Base-by-base conservation (phyloP, 1,139 yeast genomes). In the Pichia kudriavzevii region DNA sequence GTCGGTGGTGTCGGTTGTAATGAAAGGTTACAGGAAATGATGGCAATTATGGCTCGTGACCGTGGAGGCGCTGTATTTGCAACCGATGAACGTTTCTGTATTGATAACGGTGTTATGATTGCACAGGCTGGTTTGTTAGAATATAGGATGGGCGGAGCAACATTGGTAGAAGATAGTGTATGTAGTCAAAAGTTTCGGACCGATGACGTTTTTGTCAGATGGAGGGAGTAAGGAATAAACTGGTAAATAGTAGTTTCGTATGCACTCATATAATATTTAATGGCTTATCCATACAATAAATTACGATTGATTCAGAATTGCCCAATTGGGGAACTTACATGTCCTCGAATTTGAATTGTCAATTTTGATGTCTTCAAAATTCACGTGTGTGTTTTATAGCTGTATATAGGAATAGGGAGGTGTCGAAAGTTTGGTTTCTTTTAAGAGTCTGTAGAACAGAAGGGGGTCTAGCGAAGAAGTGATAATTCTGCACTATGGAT, bases 1-100 rank as follows among this genome's bases (percentile, higher is more conserved):
- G 99, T 91, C 4, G 98, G 98, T 7, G 99, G 98, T 14, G 99
- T 91, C 12, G 99, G 99, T 0, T 85, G 95, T 47, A 91, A 91
- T 53, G 80, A 78, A 47, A 61, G 98, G 42, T 61, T 91, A 40
- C 99, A 91, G 55, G 80, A 84, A 49, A 93, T 93, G 98, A 91
- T 91, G 99, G 83, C 72, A 22, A 62, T 72, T 30, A 93, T 91
- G 99, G 94, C 93, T 12, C 59, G 70, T 28, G 97, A 87, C 51
- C 67, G 99, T 43, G 77, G 81, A 44, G 98, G 97, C 0, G 70
- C 73, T 22, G 79, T 91, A 4, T 84, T 68, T 56, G 96, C 99
- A 11, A 93, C 98, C 0, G 99, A 91, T 58, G 97, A 91, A 55
- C 64, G 98, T 42, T 91, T 91, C 55, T 91, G 97, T 60, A 91